Evolutionary conservation across 768 basidiomycete species (phyloP).

Genomic region (Tricholomella constricta): DNA sequence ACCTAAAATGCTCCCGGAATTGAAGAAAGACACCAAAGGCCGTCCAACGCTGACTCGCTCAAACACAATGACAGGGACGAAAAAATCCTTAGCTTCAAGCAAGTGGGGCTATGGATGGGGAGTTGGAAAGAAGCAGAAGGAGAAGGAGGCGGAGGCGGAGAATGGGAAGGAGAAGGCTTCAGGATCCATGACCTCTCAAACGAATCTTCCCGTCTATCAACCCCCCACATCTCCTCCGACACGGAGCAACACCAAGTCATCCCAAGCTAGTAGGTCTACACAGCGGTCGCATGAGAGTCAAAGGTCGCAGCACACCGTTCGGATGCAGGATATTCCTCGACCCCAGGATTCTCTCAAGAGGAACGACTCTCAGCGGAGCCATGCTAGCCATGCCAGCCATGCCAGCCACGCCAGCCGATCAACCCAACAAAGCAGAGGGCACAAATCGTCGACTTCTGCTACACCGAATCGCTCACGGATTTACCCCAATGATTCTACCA

Average conservation of each 20-base stretch:
- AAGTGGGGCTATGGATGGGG: constrained; percentile 79
- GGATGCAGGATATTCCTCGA: constrained; percentile 2
- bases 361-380: constrained; percentile 29
- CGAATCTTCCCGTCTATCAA: constrained; percentile 42
- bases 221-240: constrained; percentile 37
- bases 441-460: constrained; percentile 15
- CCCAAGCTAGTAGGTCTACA: constrained; percentile 37
- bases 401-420: constrained; percentile 29
- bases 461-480: constrained; percentile 25
- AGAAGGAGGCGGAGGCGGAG: constrained; percentile 39
- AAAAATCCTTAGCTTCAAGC: constrained; percentile 46
- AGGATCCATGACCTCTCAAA: constrained; percentile 29
- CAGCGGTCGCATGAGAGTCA: constrained; percentile 17
- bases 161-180: constrained; percentile 29
- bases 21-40: constrained; percentile 38
- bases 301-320: constrained; percentile 6
- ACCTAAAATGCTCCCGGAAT: constrained; percentile 33
- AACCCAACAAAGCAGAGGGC: constrained; percentile 22
- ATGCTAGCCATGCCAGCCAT: constrained; percentile 23
- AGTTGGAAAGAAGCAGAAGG: constrained; percentile 54
- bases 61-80: constrained; percentile 60
- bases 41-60: constrained; percentile 46
- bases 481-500: constrained; percentile 63
- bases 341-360: constrained; percentile 21
- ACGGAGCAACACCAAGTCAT: constrained; percentile 41